These are phyloP conservation scores for Calycina herbarum DNA, from an alignment of 2,329 filamentous ascomycete species.

Conservation along the genomic window DNA sequence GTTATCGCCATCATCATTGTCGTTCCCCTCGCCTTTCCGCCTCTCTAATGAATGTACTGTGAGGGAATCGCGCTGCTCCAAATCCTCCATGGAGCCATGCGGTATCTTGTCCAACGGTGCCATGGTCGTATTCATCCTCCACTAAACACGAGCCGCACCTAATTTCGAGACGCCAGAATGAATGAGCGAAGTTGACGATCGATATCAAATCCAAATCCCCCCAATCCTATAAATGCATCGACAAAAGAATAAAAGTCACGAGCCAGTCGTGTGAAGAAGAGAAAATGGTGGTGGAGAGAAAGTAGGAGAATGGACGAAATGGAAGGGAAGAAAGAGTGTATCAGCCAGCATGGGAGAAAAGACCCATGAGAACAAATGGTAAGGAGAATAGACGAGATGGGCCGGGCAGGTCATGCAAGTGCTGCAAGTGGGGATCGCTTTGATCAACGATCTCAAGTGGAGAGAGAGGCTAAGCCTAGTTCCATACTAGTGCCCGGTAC, in stretches of 20 bases:
- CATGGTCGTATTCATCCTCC: conserved; percentile 37
- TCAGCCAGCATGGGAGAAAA: conserved; percentile 3
- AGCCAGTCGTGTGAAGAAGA: conserved; percentile 37
- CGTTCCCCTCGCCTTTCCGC: conserved; percentile 9
- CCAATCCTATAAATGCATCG: conserved; percentile 20
- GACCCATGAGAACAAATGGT: conserved; percentile 2
- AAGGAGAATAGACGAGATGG: not conserved
- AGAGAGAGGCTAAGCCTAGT: not conserved
- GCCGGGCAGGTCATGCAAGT: no score
- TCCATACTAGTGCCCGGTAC: not conserved
- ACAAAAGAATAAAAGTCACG: conserved; percentile 33
- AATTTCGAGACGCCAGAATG: conserved; percentile 26
- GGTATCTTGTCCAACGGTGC: conserved; percentile 32
- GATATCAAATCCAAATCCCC: conserved; percentile 13
- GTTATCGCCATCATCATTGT: conserved; percentile 3
- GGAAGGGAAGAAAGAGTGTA: conserved; percentile 18
- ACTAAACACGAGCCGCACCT: conserved; percentile 24
- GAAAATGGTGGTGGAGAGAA: conserved; percentile 21
- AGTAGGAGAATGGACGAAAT: conserved; percentile 24
- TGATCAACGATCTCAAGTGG: not conserved
- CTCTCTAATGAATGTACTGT: conserved; percentile 11
- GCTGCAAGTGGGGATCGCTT: not conserved
- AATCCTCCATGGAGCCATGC: conserved; percentile 18
- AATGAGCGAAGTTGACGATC: not conserved
- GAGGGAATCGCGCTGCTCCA: conserved; percentile 10